These are phyloP conservation scores for Solanum aculeatissimum DNA, from an alignment of 305 asterid species.

Conservation along the genomic window DNA sequence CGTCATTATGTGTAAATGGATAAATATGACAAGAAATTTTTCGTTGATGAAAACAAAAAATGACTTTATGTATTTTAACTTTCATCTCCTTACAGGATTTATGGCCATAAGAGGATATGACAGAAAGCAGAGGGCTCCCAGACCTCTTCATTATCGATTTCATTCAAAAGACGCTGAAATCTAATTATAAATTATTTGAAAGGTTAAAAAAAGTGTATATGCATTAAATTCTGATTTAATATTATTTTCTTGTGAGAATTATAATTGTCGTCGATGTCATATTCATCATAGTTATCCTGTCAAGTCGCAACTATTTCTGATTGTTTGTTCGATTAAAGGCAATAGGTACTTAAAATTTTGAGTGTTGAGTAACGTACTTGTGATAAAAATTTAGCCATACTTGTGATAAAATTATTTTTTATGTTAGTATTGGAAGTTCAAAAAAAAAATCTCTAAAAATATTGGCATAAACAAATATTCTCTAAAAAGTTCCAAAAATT, in stretches of 20 bases:
- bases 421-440: too few species aligned
- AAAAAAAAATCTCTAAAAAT: too few species aligned
- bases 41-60: not conserved
- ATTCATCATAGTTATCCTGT: not conserved
- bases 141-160: slow-evolving; percentile 8
- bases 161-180: not conserved
- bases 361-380: too few species aligned
- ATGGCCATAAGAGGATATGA: slow-evolving; percentile 24
- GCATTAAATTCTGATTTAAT: not conserved
- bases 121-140: slow-evolving; percentile 18
- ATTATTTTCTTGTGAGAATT: not conserved
- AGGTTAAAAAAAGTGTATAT: not conserved
- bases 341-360: too few species aligned
- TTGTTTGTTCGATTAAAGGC: too few species aligned
- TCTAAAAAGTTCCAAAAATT: too few species aligned
- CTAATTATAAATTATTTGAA: not conserved
- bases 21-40: not conserved
- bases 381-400: too few species aligned
- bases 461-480: too few species aligned
- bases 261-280: not conserved
- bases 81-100: slow-evolving; percentile 13
- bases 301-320: not conserved
- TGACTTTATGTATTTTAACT: not conserved
- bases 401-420: too few species aligned
- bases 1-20: not conserved